phyloP scores from a whole-genome alignment of 768 basidiomycete genomes.

The Crucibulum laeve region DNA sequence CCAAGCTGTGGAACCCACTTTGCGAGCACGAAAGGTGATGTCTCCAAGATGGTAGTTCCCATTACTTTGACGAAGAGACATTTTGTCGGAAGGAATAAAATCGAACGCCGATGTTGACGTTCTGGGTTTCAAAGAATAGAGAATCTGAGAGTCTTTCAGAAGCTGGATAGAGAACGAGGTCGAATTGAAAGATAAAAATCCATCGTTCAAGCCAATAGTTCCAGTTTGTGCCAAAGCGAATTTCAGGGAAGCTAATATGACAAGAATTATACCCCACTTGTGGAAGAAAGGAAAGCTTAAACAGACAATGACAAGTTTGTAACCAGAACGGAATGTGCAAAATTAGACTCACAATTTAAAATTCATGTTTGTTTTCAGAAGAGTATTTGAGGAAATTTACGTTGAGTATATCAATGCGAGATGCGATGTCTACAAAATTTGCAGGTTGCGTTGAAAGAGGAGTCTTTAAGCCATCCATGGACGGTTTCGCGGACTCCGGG shows the following conservation, averaged over 20 bases:
- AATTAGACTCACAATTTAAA: no score
- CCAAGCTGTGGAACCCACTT: conserved; percentile 41
- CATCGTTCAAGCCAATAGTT: conserved; percentile 41
- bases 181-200: conserved; percentile 42
- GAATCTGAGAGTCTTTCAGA: conserved; percentile 53
- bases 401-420: no score
- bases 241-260: neutral
- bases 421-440: no score
- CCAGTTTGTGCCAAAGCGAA: conserved; percentile 19
- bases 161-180: conserved; percentile 39
- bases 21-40: conserved; percentile 47
- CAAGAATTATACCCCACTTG: neutral
- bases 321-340: neutral
- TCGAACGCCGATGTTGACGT: conserved; percentile 34
- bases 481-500: no score
- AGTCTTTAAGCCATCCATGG: no score
- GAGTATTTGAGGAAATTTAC: no score
- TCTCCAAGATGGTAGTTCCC: conserved; percentile 53
- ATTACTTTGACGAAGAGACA: conserved; percentile 42
- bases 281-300: neutral
- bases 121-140: conserved; percentile 43
- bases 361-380: no score
- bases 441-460: no score
- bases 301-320: neutral
- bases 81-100: conserved; percentile 48